phyloP scores from a whole-genome alignment of 2,329 filamentous ascomycete species.

The Penicillium freii region DNA sequence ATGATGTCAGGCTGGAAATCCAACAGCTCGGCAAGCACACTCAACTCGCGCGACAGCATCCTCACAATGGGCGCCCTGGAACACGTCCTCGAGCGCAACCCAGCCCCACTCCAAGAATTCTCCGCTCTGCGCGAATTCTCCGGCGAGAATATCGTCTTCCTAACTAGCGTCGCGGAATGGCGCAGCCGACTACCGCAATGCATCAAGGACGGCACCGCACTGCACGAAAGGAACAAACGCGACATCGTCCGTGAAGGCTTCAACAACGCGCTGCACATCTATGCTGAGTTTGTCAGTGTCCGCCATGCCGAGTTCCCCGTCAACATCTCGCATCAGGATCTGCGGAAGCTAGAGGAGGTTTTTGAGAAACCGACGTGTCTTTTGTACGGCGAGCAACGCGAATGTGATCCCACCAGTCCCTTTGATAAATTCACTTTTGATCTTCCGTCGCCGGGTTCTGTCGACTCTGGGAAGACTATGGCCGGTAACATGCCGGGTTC shows the following conservation, averaged over 20 bases:
- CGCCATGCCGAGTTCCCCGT: constrained; percentile 64
- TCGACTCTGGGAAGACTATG: constrained; percentile 24
- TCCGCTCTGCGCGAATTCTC: constrained; percentile 66
- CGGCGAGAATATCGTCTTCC: constrained; percentile 68
- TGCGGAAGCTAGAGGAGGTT: constrained; percentile 54
- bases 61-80: constrained; percentile 63
- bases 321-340: constrained; percentile 61
- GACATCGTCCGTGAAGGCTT: constrained; percentile 52
- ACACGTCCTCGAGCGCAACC: constrained; percentile 57
- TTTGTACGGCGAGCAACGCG: constrained; percentile 45
- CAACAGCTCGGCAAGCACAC: constrained; percentile 41
- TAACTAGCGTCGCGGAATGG: constrained; percentile 59
- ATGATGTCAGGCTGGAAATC: constrained; percentile 30
- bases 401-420: constrained; percentile 40
- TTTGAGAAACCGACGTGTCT: constrained; percentile 55
- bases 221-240: constrained; percentile 25
- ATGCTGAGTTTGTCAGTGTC: constrained; percentile 59
- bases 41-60: constrained; percentile 47
- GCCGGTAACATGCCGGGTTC: constrained; percentile 12
- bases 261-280: constrained; percentile 60
- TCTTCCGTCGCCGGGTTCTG: constrained; percentile 22
- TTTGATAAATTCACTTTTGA: constrained; percentile 32
- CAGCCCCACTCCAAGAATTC: constrained; percentile 61
- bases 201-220: constrained; percentile 18
- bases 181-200: constrained; percentile 38